A percentile compares a stretch with the other conserved stretches of the same genome.
Conservation (phyloP, 1,139 yeast species). For the Schizosaccharomyces versatilis region DNA sequence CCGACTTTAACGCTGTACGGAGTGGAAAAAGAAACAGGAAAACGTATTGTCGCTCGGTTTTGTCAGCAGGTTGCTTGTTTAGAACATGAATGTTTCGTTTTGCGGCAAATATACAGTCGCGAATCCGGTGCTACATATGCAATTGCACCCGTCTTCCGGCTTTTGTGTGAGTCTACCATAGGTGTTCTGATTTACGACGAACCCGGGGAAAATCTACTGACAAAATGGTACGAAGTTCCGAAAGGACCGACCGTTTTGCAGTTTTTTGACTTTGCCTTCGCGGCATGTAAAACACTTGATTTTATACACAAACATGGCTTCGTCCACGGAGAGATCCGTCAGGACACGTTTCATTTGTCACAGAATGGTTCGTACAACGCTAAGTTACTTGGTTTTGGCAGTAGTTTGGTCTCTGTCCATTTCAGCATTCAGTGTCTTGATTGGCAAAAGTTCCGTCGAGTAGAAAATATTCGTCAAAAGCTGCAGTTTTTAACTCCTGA, state of each 20-base stretch:
- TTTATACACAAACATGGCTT: slow-evolving; percentile 12
- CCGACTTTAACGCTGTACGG: background rate
- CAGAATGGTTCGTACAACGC: slow-evolving; percentile 1
- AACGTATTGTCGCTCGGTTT: background rate
- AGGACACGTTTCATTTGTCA: slow-evolving; percentile 12
- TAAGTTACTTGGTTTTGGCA: slow-evolving; percentile 11
- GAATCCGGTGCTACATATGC: background rate
- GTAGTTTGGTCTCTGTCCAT: slow-evolving; percentile 7
- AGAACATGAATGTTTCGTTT: background rate
- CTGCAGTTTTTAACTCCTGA: slow-evolving; percentile 13
- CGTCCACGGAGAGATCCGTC: slow-evolving; percentile 13
- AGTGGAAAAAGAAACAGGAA: background rate
- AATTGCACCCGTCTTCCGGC: background rate
- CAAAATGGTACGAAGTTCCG: background rate
- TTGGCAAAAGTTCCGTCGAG: slow-evolving; percentile 5
- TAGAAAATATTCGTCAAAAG: slow-evolving; percentile 5
- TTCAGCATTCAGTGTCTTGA: slow-evolving; percentile 5
- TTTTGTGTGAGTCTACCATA: background rate
- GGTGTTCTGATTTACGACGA: slow-evolving; percentile 1
- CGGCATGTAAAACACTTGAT: slow-evolving; percentile 12
- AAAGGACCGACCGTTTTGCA: slow-evolving; percentile 5
- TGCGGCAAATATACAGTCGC: background rate
- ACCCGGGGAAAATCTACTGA: background rate
- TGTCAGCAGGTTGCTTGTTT: background rate
- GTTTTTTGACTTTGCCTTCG: slow-evolving; percentile 13